Conservation (phyloP, 768 basidiomycete genomes). For the Clathrus columnatus region DNA sequence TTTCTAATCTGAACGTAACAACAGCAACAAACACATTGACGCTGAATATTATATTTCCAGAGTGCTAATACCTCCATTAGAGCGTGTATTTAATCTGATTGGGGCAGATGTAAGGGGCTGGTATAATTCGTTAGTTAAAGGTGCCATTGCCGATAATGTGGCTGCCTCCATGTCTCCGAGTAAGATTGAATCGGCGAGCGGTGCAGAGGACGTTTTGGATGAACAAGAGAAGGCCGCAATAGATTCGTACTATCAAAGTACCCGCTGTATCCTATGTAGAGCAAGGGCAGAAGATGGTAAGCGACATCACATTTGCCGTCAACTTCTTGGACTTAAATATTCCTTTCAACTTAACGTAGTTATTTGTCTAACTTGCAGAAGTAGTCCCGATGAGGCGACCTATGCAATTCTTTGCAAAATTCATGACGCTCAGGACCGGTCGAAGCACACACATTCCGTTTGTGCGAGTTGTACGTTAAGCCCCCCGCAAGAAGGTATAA, state of each 20-base stretch:
- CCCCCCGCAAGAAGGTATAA: constrained; percentile 46
- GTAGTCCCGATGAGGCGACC: constrained; percentile 42
- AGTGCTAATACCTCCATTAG: constrained; percentile 83
- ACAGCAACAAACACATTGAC: constrained; percentile 69
- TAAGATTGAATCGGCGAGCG: constrained; percentile 17
- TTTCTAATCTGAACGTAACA: background rate
- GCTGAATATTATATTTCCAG: constrained; percentile 80
- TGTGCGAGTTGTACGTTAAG: constrained; percentile 64
- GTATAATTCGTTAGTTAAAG: constrained; percentile 81
- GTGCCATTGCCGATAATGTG: constrained; percentile 24
- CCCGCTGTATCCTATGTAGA: constrained; percentile 64
- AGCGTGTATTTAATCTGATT: constrained; percentile 83
- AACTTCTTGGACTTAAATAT: background rate
- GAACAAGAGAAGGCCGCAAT: constrained; percentile 34
- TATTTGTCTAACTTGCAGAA: constrained; percentile 15
- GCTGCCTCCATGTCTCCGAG: constrained; percentile 15
- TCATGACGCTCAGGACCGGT: constrained; percentile 28
- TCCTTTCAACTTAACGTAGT: constrained; percentile 25
- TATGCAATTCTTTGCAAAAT: constrained; percentile 47
- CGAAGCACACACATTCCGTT: constrained; percentile 51
- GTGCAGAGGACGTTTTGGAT: constrained; percentile 24
- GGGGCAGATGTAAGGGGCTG: constrained; percentile 82
- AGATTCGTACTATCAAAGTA: constrained; percentile 65
- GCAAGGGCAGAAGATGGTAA: constrained; percentile 45
- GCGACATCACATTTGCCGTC: background rate